Evolutionary conservation across 169 alveolate species (phyloP).

Genomic region (Cryptosporidium felis): DNA sequence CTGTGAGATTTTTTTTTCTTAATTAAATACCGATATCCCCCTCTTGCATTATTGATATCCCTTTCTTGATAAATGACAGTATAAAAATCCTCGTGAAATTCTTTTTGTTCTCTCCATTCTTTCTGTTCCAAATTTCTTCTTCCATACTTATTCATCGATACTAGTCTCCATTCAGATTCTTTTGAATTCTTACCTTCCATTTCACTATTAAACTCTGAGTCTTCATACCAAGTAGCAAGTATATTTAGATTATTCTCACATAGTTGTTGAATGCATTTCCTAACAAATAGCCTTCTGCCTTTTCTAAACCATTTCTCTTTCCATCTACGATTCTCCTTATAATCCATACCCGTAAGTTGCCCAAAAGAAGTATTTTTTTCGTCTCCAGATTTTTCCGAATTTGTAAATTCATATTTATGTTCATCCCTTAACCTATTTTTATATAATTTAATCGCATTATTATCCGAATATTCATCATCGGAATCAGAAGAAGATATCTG

Average conservation of each 20-base stretch:
- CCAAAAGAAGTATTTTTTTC: slow-evolving; percentile 35
- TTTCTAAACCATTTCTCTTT: slow-evolving; percentile 68
- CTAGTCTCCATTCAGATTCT: background rate
- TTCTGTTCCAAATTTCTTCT: background rate
- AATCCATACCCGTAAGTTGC: slow-evolving; percentile 40
- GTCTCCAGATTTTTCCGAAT: background rate
- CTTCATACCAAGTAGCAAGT: slow-evolving; percentile 17
- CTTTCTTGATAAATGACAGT: slow-evolving; percentile 4
- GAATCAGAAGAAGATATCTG: slow-evolving; percentile 29
- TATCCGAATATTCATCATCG: background rate
- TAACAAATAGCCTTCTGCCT: slow-evolving; percentile 36
- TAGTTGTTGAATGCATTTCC: slow-evolving; percentile 40
- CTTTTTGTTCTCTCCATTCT: slow-evolving; percentile 53
- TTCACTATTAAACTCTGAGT: slow-evolving; percentile 26
- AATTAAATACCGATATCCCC: background rate
- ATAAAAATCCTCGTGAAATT: background rate
- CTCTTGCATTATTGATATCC: background rate
- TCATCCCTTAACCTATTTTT: background rate
- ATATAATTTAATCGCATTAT: background rate
- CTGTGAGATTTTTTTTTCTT: background rate
- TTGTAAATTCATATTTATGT: background rate
- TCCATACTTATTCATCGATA: slow-evolving; percentile 42
- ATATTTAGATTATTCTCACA: slow-evolving; percentile 58
- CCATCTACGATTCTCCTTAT: slow-evolving; percentile 51
- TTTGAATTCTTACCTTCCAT: background rate